Percentiles rank a stretch among this genome's conserved stretches.
phyloP scores from a whole-genome alignment of 305 asterid species.

The Plantago rigida region DNA sequence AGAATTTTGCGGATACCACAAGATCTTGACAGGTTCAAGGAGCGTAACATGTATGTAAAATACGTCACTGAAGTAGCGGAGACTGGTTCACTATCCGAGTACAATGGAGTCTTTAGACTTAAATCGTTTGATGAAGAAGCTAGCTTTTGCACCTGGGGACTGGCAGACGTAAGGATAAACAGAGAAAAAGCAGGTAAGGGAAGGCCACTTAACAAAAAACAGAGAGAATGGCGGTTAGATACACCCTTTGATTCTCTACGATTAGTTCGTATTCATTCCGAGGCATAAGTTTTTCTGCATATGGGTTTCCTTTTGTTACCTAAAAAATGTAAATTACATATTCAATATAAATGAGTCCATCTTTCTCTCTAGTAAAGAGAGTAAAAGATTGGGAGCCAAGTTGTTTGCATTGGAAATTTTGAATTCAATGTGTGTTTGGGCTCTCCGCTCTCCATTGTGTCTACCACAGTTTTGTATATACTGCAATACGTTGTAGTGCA shows the following conservation, averaged over 20 bases:
- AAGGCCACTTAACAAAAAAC: conserved; percentile 77
- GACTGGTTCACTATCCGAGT: conserved; percentile 38
- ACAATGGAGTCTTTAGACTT: conserved; percentile 60
- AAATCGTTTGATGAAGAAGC: conserved; percentile 45
- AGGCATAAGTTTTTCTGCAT: conserved; percentile 30
- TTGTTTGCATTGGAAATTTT: too few relatives aligned
- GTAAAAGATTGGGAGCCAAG: too few relatives aligned
- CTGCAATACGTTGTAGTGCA: too few relatives aligned
- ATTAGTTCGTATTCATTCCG: conserved; percentile 60
- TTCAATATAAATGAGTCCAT: too few relatives aligned
- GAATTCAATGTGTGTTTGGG: too few relatives aligned
- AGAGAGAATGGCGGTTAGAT: conserved; percentile 67
- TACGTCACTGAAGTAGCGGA: conserved; percentile 37
- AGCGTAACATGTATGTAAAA: conserved; percentile 63
- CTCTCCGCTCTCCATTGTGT: too few relatives aligned
- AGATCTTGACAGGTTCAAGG: conserved; percentile 80
- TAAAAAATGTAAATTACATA: too few relatives aligned
- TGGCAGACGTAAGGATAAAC: conserved; percentile 70
- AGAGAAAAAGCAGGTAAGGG: conserved; percentile 89
- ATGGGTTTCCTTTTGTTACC: conserved; percentile 1
- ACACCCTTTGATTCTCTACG: conserved; percentile 55
- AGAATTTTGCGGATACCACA: conserved; percentile 63
- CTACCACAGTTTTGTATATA: too few relatives aligned
- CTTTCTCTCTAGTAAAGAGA: too few relatives aligned
- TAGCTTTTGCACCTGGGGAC: conserved; percentile 60